Base-by-base conservation (phyloP, 2,329 filamentous ascomycete genomes). In the Diaporthe citri region DNA sequence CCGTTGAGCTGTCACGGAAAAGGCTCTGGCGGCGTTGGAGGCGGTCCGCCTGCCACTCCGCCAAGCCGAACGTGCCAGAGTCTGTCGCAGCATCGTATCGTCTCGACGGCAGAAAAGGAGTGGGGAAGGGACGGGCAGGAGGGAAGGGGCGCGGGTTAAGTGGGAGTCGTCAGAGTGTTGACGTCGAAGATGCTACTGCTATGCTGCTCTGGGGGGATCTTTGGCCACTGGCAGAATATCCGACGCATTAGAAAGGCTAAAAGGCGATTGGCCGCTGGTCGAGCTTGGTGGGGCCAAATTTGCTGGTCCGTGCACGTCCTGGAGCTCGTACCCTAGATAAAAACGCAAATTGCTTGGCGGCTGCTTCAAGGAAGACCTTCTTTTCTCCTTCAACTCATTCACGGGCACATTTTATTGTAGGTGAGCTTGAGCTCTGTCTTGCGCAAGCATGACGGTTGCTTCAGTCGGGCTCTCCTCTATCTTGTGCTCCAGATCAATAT, bases 1-100 rank as follows among this genome's bases (percentile, higher is more conserved):
- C 85, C 95, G 92, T 86, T 90, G 91, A 82, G 90, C 86, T 80
- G 94, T 95, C 81, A 93, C 94, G 86, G 94, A 91, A 89, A 99
- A 98, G 82, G 93, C 88, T 87, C 95, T 92, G 85, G 92, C 89
- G 86, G 90, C 90, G 84, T 85, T 87, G 84, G 86, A 87, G 82
- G 87, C 60, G 25, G 74, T 87, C 82, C 87, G 88, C 83, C 88
- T 88, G 86, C 89, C 86, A 81, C 89, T 88, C 89, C 90, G 90
- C 88, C 90, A 90, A 87, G 90, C 89, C 88, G 91, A 91, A 87
- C 90, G 90, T 86, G 90, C 90, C 84, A 93, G 86, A 86, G 90
- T 87, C 83, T 91, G 89, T 88, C 91, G 90, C 86, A 93, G 88
- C 91, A 93, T 93, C 86, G 87, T 91, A 85, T 87, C 88, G 88